phyloP scores from a whole-genome alignment of 495 filamentous ascomycete species.

The Talaromyces wortmannii region DNA sequence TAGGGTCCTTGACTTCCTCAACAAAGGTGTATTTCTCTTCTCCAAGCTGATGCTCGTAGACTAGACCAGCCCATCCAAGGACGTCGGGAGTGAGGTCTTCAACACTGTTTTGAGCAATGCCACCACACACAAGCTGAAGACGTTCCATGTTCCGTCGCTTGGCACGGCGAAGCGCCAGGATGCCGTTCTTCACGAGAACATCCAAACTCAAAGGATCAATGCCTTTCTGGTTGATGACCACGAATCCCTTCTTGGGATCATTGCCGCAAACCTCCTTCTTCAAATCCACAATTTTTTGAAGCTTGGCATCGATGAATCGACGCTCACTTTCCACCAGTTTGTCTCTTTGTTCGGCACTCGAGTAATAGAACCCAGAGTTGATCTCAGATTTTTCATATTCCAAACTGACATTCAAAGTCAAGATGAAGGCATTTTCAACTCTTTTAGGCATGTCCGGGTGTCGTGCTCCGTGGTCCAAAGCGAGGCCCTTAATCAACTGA shows the following conservation, averaged over 20 bases:
- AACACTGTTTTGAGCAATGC: constrained; percentile 87
- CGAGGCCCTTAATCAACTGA: constrained; percentile 87
- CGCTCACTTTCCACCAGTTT: constrained; percentile 97
- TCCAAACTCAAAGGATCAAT: constrained; percentile 96
- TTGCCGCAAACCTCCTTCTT: constrained; percentile 97
- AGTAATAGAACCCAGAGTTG: constrained; percentile 99
- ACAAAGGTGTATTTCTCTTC: constrained; percentile 99
- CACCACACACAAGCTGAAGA: constrained; percentile 88
- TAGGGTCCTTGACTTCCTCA: constrained; percentile 97
- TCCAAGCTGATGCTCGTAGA: constrained; percentile 95
- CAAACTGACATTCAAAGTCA: constrained; percentile 91
- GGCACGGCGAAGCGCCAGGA: constrained; percentile 85
- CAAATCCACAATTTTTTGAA: constrained; percentile 95
- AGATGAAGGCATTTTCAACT: constrained; percentile 90
- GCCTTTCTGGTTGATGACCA: constrained; percentile 98
- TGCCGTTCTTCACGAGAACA: constrained; percentile 95
- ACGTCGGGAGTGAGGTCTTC: constrained; percentile 85
- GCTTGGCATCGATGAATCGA: constrained; percentile 90
- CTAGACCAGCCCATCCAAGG: constrained; percentile 91
- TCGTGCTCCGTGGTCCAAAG: constrained; percentile 89
- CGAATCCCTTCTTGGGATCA: constrained; percentile 92
- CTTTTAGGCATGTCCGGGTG: constrained; percentile 98
- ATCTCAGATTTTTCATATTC: constrained; percentile 99
- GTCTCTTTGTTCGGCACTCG: constrained; percentile 88
- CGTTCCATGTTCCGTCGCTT: constrained; percentile 99